Evolutionary conservation across 495 filamentous ascomycete genomes (phyloP), one percentile per base, ranked within the genome.

Genomic region (Penicillium silybi): DNA sequence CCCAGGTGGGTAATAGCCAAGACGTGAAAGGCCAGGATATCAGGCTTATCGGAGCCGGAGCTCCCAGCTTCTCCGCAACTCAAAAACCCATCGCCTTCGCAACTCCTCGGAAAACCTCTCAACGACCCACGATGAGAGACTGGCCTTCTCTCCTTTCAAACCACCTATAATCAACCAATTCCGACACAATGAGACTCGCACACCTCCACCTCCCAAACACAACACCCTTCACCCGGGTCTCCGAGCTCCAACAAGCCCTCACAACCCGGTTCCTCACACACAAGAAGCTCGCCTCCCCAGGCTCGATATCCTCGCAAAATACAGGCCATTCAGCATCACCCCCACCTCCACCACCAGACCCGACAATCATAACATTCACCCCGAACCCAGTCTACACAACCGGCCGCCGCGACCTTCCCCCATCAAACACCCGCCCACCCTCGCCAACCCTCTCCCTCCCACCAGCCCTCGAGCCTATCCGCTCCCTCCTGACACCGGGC

Each of bases 331-430:
- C 16, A 19, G 13, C 1, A 7, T 49, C 44, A 47, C 23, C 16
- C n/a, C 37, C 38, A 26, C 34, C 71, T 5, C 79, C 81, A 13
- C 69, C 78, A 7, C 89, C 82, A 5, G 67, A 73, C 22, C 82
- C 93, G 23, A 85, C 82, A 39, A 73, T 97, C 50, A 74, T 97
- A 48, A 92, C 90, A 53, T 92, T 93, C 74, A 82, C 87, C 48
- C 90, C 91, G 37, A 70, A 82, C 53, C 89, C 90, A 7, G 88
- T 91, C 50, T 98, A 92, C 72, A 97, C 93, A 25, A 85, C 86
- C 57, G 93, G 93, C 52, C 86, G 93, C 7, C 87, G 93, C 41
- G 90, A 96, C 66, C 72, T 83, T 2, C 75, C 76, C 11, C 77
- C 80, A 1, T 77, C 85, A 48, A 77, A 78, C 17, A 62, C 63